A percentile compares a stretch with the other conserved stretches of the same genome.
These are phyloP conservation scores for Cronartium quercuum DNA, from an alignment of 1,284 basidiomycete species.

Conservation along the genomic window DNA sequence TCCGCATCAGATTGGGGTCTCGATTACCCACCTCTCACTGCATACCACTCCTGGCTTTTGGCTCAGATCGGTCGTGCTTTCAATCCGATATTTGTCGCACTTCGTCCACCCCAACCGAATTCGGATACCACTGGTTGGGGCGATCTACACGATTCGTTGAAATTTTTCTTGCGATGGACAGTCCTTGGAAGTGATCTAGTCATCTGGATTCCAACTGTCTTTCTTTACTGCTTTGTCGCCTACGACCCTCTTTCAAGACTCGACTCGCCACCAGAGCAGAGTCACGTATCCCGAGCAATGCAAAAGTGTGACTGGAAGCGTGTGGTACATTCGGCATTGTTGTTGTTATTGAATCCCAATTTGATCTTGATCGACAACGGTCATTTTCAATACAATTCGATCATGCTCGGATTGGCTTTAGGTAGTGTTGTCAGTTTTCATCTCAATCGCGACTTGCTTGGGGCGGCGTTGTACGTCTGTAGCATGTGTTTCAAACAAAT, in stretches of 20 bases:
- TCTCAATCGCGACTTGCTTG: conserved; percentile 62
- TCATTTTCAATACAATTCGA: conserved; percentile 82
- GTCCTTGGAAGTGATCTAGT: conserved; percentile 36
- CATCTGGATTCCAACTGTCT: conserved; percentile 34
- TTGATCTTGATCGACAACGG: conserved; percentile 80
- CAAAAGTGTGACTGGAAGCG: neutral
- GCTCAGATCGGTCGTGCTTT: conserved; percentile 56
- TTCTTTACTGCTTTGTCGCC: conserved; percentile 54
- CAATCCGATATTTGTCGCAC: conserved; percentile 40
- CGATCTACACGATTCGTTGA: conserved; percentile 38
- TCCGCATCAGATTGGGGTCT: conserved; percentile 17
- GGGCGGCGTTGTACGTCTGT: conserved; percentile 72
- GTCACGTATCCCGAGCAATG: neutral
- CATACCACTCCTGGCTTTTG: conserved; percentile 74
- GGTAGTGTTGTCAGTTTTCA: conserved; percentile 66
- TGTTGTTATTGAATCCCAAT: conserved; percentile 54
- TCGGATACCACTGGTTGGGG: conserved; percentile 29
- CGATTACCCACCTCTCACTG: conserved; percentile 76
- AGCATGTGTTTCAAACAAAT: conserved; percentile 91
- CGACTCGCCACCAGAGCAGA: neutral
- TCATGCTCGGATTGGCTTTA: conserved; percentile 76
- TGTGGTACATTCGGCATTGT: conserved; percentile 4
- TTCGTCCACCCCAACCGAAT: conserved; percentile 35
- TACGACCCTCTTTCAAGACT: neutral
- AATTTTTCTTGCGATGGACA: conserved; percentile 41